Base-by-base conservation (phyloP, 2,329 filamentous ascomycete species). In the Aaosphaeria arxii region DNA sequence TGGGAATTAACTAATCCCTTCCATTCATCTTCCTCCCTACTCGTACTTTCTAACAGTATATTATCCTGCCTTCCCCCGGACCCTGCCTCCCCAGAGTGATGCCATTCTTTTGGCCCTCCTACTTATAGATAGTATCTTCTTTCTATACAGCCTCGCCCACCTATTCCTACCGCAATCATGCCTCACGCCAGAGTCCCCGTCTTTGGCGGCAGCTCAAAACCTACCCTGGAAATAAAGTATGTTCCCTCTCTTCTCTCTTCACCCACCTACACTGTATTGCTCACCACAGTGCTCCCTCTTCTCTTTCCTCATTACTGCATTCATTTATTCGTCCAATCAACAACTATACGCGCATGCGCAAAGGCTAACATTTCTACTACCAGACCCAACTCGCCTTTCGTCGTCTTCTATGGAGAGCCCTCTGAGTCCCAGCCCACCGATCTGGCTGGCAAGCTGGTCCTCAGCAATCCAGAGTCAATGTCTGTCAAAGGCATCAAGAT, bases 331-430 rank as follows among this genome's bases (percentile, higher is more conserved):
- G 2, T 24, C 17, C 17, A 24, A 24, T 24, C 17, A 24, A 24
- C 17, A 24, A 2, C 17, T 3, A 24, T 24, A 36, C 33, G n/a
- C n/a, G 7, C 33, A 9, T 36, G 33, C 7, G 38, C 35, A 30
- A 29, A 31, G 35, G 45, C 39, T 40, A 28, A 11, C 17, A 40
- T 11, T 40, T 40, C 9, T 7, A 11, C 30, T 24, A 30, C 13
- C 48, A 74, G 72, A 49, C 75, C 75, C 33, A 70, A 75, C 50
- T 71, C 70, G 31, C 70, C 73, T 17, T 77, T 77, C 56, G 71
- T 78, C 30, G 75, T 78, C 52, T 77, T 77, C 63, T 69, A 76
- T 54, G 76, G 76, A 58, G 68, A 72, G 55, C 68, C 74, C 47
- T 71, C 74, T 44, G 74, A 77, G 53, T 70, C 73, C 38, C 65